Evolutionary conservation across 2,329 filamentous ascomycete species (phyloP).

Genomic region (Diaporthe aspalathi): DNA sequence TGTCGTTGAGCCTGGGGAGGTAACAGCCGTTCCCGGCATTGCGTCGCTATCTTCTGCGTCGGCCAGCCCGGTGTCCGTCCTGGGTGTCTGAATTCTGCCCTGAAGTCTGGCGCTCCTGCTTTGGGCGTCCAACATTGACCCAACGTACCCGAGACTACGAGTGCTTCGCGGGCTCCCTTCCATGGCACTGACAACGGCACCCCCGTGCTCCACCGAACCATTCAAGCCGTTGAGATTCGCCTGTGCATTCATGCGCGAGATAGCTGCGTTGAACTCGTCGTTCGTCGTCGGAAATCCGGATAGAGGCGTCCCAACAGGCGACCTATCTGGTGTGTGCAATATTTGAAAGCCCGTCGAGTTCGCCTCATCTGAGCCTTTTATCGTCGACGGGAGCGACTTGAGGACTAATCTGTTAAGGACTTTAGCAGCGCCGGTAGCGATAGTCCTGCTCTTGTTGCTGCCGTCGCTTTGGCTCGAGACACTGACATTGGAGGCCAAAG

Average conservation of each 20-base stretch:
- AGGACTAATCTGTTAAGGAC: conserved; percentile 32
- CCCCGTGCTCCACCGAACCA: neutral
- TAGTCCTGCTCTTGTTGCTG: conserved; percentile 6
- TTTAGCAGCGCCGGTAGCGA: conserved; percentile 16
- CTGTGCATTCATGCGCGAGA: conserved; percentile 4
- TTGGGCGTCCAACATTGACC: no score
- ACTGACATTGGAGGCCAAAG: conserved; percentile 14
- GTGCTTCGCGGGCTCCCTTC: neutral
- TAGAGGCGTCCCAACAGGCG: neutral
- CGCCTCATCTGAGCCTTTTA: neutral
- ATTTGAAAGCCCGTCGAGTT: conserved; percentile 26
- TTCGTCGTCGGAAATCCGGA: conserved; percentile 31
- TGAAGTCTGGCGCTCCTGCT: neutral
- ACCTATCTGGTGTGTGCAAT: conserved; percentile 33
- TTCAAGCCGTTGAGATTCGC: neutral
- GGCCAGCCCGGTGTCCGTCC: neutral
- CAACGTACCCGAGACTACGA: conserved; percentile 1
- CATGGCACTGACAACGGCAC: neutral
- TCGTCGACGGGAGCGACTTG: conserved; percentile 11
- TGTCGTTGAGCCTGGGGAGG: neutral
- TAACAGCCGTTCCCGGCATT: neutral
- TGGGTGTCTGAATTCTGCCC: neutral
- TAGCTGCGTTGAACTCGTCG: conserved; percentile 31
- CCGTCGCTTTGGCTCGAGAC: conserved; percentile 1
- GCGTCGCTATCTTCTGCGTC: neutral